Base-by-base conservation (phyloP, 345 rosid genomes). In the Cardamine resedifolia region DNA sequence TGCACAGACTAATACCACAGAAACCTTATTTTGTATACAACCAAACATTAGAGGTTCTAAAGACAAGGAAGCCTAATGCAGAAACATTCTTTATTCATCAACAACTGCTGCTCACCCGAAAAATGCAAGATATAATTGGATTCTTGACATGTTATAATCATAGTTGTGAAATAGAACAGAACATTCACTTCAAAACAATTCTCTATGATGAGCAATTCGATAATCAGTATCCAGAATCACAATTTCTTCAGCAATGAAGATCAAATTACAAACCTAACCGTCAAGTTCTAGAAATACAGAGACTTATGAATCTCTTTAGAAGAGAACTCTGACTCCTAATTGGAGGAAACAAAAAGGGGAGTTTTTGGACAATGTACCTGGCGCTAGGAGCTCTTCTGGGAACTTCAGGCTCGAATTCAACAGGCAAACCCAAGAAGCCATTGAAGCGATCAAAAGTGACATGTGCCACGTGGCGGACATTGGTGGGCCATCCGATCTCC, bases 401-500 rank as follows among this genome's bases (percentile, higher is more conserved):
- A 21, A 92, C 92, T 53, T 90, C 97, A 28, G 92, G 96, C 83
- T 93, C 97, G 71, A 88, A 81, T 85, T 93, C 98, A 56, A 82
- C 88, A 48, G 97, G 97, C 81, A 93, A 77, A 65, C 97, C 98
- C 72, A 86, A 80, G 80, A 93, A 93, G 27, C 98, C 98, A 79
- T 89, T 83, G 75, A 90, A 93, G 72, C 97, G 87, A 78, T 93
- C 98, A 67, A 93, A 93, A 48, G 98, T 93, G 15, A 93, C 98
- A 61, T 90, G 98, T 0, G 94, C 91, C 45, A 93, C 95, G 64
- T 93, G 98, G 5, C 94, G 81, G 15, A 90, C 91, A 69, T 93
- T 71, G 45, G 90, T 89, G 0, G 98, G 98, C 81, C 85, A 81
- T 10, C 97, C 86, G 68, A 93, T 93, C 76, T 93, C 97, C 95